Percentiles rank a stretch among this genome's conserved stretches.
Evolutionary conservation across 2,329 filamentous ascomycete genomes (phyloP).

Genomic region (Cordyceps tenuipes): DNA sequence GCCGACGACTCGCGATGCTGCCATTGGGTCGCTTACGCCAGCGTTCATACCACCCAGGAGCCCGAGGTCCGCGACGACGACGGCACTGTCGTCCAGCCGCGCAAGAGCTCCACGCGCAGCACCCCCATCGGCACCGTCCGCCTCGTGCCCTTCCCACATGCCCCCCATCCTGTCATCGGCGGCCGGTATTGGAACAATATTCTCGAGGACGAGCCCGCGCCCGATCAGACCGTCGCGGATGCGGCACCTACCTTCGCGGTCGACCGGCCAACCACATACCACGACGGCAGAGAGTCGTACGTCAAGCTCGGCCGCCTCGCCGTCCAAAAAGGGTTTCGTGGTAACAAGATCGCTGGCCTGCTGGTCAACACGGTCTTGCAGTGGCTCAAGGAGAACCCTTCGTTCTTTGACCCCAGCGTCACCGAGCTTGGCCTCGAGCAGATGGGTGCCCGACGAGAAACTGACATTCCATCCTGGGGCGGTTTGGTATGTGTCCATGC

Average conservation of each 20-base stretch:
- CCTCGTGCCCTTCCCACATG: slow-evolving; percentile 73
- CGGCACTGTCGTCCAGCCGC: slow-evolving; percentile 33
- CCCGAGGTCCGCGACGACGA: slow-evolving; percentile 35
- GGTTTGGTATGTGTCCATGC: slow-evolving; percentile 75
- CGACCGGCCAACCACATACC: slow-evolving; percentile 42
- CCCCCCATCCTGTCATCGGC: slow-evolving; percentile 49
- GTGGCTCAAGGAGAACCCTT: slow-evolving; percentile 58
- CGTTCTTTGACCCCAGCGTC: slow-evolving; percentile 44
- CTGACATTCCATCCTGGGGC: slow-evolving; percentile 52
- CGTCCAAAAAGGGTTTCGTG: slow-evolving; percentile 57
- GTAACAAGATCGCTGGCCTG: slow-evolving; percentile 53
- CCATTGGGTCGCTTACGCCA: slow-evolving; percentile 83
- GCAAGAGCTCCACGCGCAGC: slow-evolving; percentile 34
- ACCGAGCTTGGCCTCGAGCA: slow-evolving; percentile 35
- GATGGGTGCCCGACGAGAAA: slow-evolving; percentile 29
- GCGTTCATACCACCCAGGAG: slow-evolving; percentile 40
- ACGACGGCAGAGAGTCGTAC: slow-evolving; percentile 63
- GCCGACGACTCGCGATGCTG: slow-evolving; percentile 68
- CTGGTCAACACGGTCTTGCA: slow-evolving; percentile 58
- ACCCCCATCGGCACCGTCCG: slow-evolving; percentile 65
- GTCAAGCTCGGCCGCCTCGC: slow-evolving; percentile 76
- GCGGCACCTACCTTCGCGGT: slow-evolving; percentile 16
- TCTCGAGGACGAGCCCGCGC: slow-evolving; percentile 21
- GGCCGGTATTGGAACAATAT: slow-evolving; percentile 39
- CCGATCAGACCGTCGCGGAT: neutral